A percentile compares a stretch with the other conserved stretches of the same genome.
Evolutionary conservation across 1,284 basidiomycete genomes (phyloP).

Genomic region (Ustilago lituana): DNA sequence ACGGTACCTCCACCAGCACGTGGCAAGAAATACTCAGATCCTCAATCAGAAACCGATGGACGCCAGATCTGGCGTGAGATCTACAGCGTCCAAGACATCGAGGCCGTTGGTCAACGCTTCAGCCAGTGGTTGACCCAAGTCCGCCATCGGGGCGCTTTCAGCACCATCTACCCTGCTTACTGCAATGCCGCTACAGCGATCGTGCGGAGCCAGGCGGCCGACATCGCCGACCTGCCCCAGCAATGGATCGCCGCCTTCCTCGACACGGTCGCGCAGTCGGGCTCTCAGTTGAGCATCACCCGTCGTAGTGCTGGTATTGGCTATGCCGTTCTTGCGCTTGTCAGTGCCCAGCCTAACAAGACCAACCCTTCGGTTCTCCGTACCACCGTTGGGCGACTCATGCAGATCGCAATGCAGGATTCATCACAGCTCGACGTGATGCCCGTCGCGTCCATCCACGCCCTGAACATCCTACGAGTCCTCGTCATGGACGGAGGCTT

Average conservation of each 20-base stretch:
- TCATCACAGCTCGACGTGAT: slow-evolving; percentile 25
- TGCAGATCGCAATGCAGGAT: slow-evolving; percentile 27
- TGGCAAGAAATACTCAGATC: slow-evolving; percentile 8
- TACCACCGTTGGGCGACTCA: slow-evolving; percentile 37
- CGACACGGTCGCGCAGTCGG: slow-evolving; percentile 42
- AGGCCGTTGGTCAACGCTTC: slow-evolving; percentile 61
- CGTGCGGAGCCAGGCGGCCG: slow-evolving; percentile 42
- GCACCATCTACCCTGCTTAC: slow-evolving; percentile 66
- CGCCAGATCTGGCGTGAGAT: slow-evolving; percentile 32
- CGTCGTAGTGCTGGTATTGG: slow-evolving; percentile 68
- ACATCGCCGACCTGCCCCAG: slow-evolving; percentile 51
- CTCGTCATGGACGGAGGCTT: slow-evolving; percentile 60
- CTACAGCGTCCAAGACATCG: slow-evolving; percentile 32
- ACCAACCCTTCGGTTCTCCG: slow-evolving; percentile 26
- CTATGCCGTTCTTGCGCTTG: slow-evolving; percentile 66
- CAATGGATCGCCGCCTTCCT: slow-evolving; percentile 63
- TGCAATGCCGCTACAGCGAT: slow-evolving; percentile 58
- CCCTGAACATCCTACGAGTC: slow-evolving; percentile 66
- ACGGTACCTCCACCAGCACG: slow-evolving; percentile 14
- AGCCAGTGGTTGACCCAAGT: slow-evolving; percentile 65
- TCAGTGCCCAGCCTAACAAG: slow-evolving; percentile 55
- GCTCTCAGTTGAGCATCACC: slow-evolving; percentile 64
- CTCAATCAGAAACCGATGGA: slow-evolving; percentile 6
- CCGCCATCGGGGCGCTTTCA: slow-evolving; percentile 67
- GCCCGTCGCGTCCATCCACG: slow-evolving; percentile 58